A percentile compares a stretch with the other conserved stretches of the same genome.
Evolutionary conservation across 257 asterid species (phyloP).

Genomic region (Solanum virginianum): DNA sequence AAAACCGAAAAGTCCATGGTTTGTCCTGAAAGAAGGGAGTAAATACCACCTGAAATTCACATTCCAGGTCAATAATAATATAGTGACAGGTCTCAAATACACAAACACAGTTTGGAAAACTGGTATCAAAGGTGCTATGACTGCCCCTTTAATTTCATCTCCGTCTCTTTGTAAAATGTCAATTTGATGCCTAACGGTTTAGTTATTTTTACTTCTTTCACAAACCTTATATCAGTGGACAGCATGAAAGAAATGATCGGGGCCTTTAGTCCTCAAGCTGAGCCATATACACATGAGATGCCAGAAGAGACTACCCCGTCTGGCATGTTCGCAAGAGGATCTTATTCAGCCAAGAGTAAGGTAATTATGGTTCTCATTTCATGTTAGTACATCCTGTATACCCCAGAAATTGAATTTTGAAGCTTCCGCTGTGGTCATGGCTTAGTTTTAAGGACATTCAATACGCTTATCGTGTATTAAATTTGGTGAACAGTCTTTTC

Average conservation of each 20-base stretch:
- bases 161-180: not conserved
- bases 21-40: conserved; percentile 64
- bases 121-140: conserved; percentile 46
- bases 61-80: conserved; percentile 53
- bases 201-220: not conserved
- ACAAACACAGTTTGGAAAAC: conserved; percentile 69
- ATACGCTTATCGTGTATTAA: not conserved
- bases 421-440: not conserved
- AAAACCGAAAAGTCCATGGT: conserved; percentile 58
- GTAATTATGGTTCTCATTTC: conserved; percentile 10
- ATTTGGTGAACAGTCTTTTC: not conserved
- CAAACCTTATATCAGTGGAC: conserved; percentile 45
- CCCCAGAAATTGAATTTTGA: not conserved
- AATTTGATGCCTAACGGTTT: not conserved
- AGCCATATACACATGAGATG: conserved; percentile 80
- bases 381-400: not conserved
- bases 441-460: not conserved
- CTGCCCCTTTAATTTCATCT: not conserved
- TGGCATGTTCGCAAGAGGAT: conserved; percentile 87
- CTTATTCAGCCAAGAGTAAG: conserved; percentile 88
- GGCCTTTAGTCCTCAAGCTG: conserved; percentile 91
- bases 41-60: conserved; percentile 45
- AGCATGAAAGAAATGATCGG: conserved; percentile 92
- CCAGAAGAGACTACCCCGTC: conserved; percentile 93
- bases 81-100: conserved; percentile 64